These are phyloP conservation scores for Coleophoma crateriformis DNA, from an alignment of 2,329 filamentous ascomycete species.

Conservation along the genomic window DNA sequence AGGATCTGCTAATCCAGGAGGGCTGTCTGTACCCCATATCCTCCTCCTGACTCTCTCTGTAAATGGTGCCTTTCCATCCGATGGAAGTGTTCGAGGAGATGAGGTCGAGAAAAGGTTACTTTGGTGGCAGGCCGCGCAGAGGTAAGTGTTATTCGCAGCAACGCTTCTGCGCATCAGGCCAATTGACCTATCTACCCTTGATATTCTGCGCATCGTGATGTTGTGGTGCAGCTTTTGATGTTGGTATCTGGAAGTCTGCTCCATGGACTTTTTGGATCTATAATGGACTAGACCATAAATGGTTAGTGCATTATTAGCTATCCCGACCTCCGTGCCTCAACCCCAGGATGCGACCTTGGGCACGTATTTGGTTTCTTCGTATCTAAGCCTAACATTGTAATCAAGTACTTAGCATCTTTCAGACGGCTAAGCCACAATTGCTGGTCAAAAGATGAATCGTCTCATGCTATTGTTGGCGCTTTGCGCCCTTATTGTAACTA, in stretches of 20 bases:
- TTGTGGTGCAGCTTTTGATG: slow-evolving; percentile 1
- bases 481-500: slow-evolving; percentile 17
- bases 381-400: no score
- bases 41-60: slow-evolving; percentile 39
- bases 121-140: slow-evolving; percentile 21
- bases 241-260: background rate
- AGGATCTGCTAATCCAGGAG: slow-evolving; percentile 40
- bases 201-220: slow-evolving; percentile 25
- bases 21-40: slow-evolving; percentile 43
- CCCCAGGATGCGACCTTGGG: no score
- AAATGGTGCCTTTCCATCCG: slow-evolving; percentile 20
- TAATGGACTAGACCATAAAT: background rate
- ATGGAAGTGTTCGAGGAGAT: slow-evolving; percentile 9
- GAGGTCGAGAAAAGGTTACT: slow-evolving; percentile 23
- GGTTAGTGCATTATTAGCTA: background rate
- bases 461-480: slow-evolving; percentile 13
- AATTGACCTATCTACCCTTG: slow-evolving; percentile 22
- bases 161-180: slow-evolving; percentile 13
- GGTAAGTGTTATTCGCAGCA: slow-evolving; percentile 9
- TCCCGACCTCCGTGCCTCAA: no score
- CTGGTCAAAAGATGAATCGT: slow-evolving; percentile 6
- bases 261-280: background rate
- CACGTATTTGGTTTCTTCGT: no score
- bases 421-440: no score
- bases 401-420: no score